phyloP scores from a whole-genome alignment of 176 grass and related monocot species.

The Eleusine indica region DNA sequence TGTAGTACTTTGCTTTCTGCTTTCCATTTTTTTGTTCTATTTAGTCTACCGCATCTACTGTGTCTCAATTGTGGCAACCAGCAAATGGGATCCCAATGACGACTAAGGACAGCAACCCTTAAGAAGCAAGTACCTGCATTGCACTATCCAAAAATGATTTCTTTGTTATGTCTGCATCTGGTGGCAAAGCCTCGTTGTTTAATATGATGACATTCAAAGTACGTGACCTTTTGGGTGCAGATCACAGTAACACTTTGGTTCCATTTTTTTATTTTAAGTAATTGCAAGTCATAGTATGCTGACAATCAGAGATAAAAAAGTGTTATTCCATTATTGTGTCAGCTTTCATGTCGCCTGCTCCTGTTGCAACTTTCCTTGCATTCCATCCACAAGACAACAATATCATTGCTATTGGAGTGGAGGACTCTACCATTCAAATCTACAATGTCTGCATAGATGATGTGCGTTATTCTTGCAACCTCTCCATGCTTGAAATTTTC shows the following conservation, averaged over 20 bases:
- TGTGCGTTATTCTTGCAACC: slow-evolving; percentile 28
- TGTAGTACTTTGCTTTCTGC: slow-evolving; percentile 38
- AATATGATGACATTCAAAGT: slow-evolving; percentile 99
- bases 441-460: slow-evolving; percentile 98
- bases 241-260: background rate
- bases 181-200: slow-evolving; percentile 94
- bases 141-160: slow-evolving; percentile 99
- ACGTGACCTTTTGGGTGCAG: slow-evolving; percentile 11
- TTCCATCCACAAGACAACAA: slow-evolving; percentile 99
- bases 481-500: background rate
- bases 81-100: slow-evolving; percentile 94
- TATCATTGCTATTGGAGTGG: slow-evolving; percentile 99
- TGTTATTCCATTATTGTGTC: background rate
- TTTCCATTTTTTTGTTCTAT: slow-evolving; percentile 18
- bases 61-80: slow-evolving; percentile 92
- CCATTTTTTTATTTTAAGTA: background rate
- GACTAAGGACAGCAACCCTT: slow-evolving; percentile 79
- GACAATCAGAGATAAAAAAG: slow-evolving; percentile 22
- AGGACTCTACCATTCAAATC: slow-evolving; percentile 96
- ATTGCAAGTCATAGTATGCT: slow-evolving; percentile 11
- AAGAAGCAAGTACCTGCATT: slow-evolving; percentile 97
- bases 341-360: slow-evolving; percentile 91
- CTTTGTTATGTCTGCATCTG: slow-evolving; percentile 98
- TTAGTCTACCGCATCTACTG: slow-evolving; percentile 85
- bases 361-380: slow-evolving; percentile 89